phyloP scores from a whole-genome alignment of 176 grass and related monocot genomes.

The Chloris gayana region DNA sequence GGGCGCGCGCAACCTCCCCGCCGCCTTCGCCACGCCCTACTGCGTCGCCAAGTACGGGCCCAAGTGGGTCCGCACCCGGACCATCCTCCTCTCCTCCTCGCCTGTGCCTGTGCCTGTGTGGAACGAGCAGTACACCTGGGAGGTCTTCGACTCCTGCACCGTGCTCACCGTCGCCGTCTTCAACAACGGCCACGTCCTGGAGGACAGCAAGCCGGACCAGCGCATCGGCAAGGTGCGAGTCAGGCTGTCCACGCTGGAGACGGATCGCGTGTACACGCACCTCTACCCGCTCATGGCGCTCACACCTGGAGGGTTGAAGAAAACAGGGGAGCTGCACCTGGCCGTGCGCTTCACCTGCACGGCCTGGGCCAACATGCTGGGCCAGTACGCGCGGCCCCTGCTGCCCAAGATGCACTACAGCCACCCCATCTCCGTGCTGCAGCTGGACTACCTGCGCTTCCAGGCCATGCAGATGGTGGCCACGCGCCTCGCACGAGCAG shows the following conservation, averaged over 20 bases:
- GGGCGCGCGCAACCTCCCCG: constrained; percentile 45
- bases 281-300: constrained; percentile 63
- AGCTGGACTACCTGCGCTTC: constrained; percentile 53
- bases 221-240: constrained; percentile 77
- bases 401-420: constrained; percentile 87
- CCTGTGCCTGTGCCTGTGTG: too few species aligned
- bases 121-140: constrained; percentile 96
- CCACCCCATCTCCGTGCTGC: constrained; percentile 58
- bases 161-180: constrained; percentile 68
- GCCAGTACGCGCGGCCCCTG: constrained; percentile 53
- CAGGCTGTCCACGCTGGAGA: constrained; percentile 59
- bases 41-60: constrained; percentile 81
- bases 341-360: constrained; percentile 82
- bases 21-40: constrained; percentile 42
- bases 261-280: constrained; percentile 63
- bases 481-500: constrained; percentile 6
- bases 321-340: constrained; percentile 77
- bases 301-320: constrained; percentile 48
- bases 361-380: constrained; percentile 72
- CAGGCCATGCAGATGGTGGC: constrained; percentile 70
- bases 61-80: constrained; percentile 86
- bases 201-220: constrained; percentile 24
- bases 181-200: constrained; percentile 54
- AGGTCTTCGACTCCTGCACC: constrained; percentile 77
- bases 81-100: constrained; percentile 38